Conservation (phyloP, 805 yeast genomes). For the Saturnispora quitensis region DNA sequence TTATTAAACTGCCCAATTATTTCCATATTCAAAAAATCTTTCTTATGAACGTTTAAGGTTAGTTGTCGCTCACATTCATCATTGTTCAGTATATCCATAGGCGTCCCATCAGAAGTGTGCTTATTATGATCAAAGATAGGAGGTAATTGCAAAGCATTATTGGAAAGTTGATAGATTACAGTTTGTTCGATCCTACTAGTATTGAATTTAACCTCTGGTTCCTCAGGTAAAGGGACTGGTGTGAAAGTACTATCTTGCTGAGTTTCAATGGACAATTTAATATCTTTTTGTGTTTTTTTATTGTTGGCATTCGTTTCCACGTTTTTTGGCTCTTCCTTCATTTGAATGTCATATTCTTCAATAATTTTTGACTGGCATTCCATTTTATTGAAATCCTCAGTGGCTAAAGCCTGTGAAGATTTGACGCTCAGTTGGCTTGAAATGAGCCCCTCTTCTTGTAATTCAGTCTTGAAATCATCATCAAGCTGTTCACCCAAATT, state of each 20-base stretch:
- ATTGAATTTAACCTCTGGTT: background rate
- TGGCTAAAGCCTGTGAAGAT: background rate
- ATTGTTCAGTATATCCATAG: constrained; percentile 32
- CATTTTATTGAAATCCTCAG: background rate
- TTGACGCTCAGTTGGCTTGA: background rate
- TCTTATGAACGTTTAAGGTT: constrained; percentile 54
- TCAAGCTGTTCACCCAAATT: constrained; percentile 5
- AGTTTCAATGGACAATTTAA: background rate
- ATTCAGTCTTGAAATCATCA: background rate
- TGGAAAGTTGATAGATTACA: background rate
- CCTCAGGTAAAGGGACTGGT: background rate
- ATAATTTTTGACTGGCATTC: background rate
- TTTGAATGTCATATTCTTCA: background rate
- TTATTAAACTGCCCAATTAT: constrained; percentile 89
- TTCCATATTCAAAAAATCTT: constrained; percentile 66
- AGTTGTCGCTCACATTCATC: constrained; percentile 49
- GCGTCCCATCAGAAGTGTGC: background rate
- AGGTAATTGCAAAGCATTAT: background rate
- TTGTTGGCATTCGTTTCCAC: background rate
- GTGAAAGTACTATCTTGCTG: background rate
- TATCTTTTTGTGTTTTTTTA: background rate
- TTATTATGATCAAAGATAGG: background rate
- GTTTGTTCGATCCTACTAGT: constrained; percentile 1
- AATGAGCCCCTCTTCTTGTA: constrained; percentile 2
- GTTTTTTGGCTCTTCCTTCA: background rate